Evolutionary conservation across 345 rosid species (phyloP), one percentile per base, ranked within the genome.

Genomic region (Chamaenerion angustifolium): DNA sequence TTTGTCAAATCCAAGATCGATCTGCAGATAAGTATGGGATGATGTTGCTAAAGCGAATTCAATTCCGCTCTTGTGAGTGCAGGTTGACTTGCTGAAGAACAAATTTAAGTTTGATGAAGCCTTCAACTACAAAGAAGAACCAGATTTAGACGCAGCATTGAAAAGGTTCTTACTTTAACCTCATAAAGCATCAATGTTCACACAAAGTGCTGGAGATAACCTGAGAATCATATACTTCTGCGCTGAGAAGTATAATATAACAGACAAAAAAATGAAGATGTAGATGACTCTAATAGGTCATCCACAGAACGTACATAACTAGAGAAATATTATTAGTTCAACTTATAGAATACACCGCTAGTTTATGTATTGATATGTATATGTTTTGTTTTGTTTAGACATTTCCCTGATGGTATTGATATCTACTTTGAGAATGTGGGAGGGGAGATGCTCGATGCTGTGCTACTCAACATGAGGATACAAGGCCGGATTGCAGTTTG

Each of bases 91-190:
- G 14, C 59, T 79, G 56, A 76, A 66, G 72, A 66, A 56, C 17
- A 69, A 69, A 58, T 59, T 76, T 51, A 73, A 75, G 41, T 79
- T 76, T 21, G 71, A 79, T 45, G 76, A 67, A 18, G 86, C 86
- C 62, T 79, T 79, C 73, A 76, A 76, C 72, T 74, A 73, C 51
- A 73, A 71, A 52, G 74, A 69, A 45, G 82, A 79, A 44, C 55
- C 48, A 0, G 45, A 71, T 46, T 52, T 64, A 1, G 49, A 59
- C 49, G 75, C 64, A 9, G 67, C 79, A 37, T 48, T 79, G 64
- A 73, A 73, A 63, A 76, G 76, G 86, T 73, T 14, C 17, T 12
- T 42, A 41, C 6, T 43, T 55, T 16, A 6, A 11, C 45, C 40
- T 43, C 49, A n/a, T 19, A 14, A 13, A 1, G 16, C 19, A 42